Base-by-base conservation (phyloP, 768 basidiomycete species). In the Phaeotremella fagi region DNA sequence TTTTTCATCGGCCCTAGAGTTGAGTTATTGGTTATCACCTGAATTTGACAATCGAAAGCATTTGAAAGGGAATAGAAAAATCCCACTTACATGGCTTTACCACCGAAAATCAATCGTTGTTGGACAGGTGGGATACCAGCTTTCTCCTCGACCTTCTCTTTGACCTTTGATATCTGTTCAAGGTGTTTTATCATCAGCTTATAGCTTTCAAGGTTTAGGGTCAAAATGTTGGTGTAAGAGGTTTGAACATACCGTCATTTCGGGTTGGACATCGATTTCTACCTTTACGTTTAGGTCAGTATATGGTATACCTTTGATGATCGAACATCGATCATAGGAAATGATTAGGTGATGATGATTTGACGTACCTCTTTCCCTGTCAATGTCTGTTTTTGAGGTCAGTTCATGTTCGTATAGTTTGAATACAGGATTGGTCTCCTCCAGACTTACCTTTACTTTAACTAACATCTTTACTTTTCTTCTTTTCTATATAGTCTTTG, bases 71-170 rank as follows among this genome's bases (percentile, higher is more conserved):
- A 22, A 33, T 35, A 27, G 33, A 38, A 33, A 15, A 25, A 42
- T 37, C 49, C 23, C 27, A 75, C 75, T 50, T 55, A 97, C 94
- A 97, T 85, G 72, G 95, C 92, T 69, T 91, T 83, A 28, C 94
- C 94, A 68, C 82, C 76, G 74, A 85, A 95, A 73, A 98, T 98
- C 68, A 98, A 76, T 53, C 94, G 83, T 75, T 98, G 94, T 75
- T 98, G 94, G 37, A 80, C 88, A 56, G 94, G 94, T 22, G 94
- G 94, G 36, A 98, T 94, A 60, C 94, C 94, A 4, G 90, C 91
- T 77, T 97, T 92, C 78, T 97, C 92, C 75, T 98, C 94, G 7
- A 97, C 90, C 75, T 88, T 88, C 81, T 94, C 91, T 79, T 98
- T 98, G 77, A 98, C 90, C 63, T 88, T 83, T 42, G 83, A 79